Evolutionary conservation across 768 basidiomycete genomes (phyloP).

Genomic region (Russula foetens): DNA sequence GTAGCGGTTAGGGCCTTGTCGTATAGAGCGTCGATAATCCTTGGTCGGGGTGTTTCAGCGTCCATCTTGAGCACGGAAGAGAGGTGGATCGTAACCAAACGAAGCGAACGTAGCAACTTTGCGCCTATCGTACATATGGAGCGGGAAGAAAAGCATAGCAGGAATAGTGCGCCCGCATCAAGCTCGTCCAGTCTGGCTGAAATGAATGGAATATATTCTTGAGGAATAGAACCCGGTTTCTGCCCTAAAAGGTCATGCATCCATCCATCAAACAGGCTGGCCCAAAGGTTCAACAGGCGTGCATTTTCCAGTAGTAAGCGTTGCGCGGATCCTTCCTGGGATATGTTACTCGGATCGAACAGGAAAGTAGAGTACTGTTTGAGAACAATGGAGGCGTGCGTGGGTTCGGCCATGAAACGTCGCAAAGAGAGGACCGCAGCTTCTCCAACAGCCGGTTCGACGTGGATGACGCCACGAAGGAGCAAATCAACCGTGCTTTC

Average conservation of each 20-base stretch:
- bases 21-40: slow-evolving; percentile 47
- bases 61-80: slow-evolving; percentile 22
- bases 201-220: slow-evolving; percentile 36
- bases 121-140: slow-evolving; percentile 52
- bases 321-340: slow-evolving; percentile 54
- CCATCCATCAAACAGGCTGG: slow-evolving; percentile 63
- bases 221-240: slow-evolving; percentile 30
- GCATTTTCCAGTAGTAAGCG: slow-evolving; percentile 60
- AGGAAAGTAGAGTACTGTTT: slow-evolving; percentile 61
- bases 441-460: slow-evolving; percentile 69
- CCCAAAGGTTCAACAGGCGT: slow-evolving; percentile 66
- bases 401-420: slow-evolving; percentile 58
- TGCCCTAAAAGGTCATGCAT: slow-evolving; percentile 39
- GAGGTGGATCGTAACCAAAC: slow-evolving; percentile 41
- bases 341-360: slow-evolving; percentile 58
- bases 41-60: slow-evolving; percentile 26
- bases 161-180: slow-evolving; percentile 65
- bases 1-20: slow-evolving; percentile 37
- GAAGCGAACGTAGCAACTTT: slow-evolving; percentile 53
- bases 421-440: slow-evolving; percentile 59
- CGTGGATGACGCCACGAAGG: slow-evolving; percentile 73
- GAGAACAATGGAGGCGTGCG: slow-evolving; percentile 49
- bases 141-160: slow-evolving; percentile 51
- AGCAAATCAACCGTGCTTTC: slow-evolving; percentile 69
- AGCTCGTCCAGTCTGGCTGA: slow-evolving; percentile 49